Evolutionary conservation across 768 basidiomycete species (phyloP).

Genomic region (Auriscalpium vulgare): DNA sequence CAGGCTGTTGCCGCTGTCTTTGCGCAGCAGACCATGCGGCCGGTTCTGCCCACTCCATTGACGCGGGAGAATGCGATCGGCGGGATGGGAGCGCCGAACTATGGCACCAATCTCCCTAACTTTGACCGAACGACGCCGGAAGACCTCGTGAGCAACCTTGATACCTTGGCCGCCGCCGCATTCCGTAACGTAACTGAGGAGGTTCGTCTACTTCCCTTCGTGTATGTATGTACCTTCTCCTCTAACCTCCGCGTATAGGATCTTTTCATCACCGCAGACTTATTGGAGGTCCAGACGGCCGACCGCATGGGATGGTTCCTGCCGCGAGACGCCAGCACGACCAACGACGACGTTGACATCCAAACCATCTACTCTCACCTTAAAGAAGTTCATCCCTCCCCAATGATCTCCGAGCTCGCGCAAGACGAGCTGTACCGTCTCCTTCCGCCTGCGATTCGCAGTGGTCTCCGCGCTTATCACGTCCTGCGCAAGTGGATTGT

Average conservation of each 20-base stretch:
- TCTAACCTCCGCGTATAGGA: conserved; percentile 37
- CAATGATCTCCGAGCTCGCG: conserved; percentile 59
- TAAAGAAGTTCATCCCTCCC: conserved; percentile 64
- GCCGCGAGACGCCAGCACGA: conserved; percentile 41
- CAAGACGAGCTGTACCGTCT: conserved; percentile 68
- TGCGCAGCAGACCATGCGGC: conserved; percentile 9
- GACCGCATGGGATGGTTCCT: conserved; percentile 80
- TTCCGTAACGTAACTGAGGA: conserved; percentile 75
- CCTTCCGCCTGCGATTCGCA: conserved; percentile 67
- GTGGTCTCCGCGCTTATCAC: conserved; percentile 67
- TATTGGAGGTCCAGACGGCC: conserved; percentile 73
- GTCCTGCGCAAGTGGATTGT: conserved; percentile 78
- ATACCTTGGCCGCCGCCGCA: conserved; percentile 68
- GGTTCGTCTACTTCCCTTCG: conserved; percentile 29
- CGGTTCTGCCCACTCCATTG: background rate
- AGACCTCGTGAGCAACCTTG: conserved; percentile 69
- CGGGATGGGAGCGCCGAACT: background rate
- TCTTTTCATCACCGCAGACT: conserved; percentile 66
- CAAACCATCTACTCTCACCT: conserved; percentile 73
- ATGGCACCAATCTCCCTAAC: conserved; percentile 40
- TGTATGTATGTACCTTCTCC: conserved; percentile 2
- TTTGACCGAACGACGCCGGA: conserved; percentile 57
- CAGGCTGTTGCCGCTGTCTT: background rate
- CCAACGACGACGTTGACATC: conserved; percentile 64
- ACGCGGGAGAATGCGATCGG: background rate